A percentile compares a stretch with the other conserved stretches of the same genome.
These are phyloP conservation scores for Endogone sp. DNA, from an alignment of 192 early-diverging fungal genomes.

Conservation along the genomic window DNA sequence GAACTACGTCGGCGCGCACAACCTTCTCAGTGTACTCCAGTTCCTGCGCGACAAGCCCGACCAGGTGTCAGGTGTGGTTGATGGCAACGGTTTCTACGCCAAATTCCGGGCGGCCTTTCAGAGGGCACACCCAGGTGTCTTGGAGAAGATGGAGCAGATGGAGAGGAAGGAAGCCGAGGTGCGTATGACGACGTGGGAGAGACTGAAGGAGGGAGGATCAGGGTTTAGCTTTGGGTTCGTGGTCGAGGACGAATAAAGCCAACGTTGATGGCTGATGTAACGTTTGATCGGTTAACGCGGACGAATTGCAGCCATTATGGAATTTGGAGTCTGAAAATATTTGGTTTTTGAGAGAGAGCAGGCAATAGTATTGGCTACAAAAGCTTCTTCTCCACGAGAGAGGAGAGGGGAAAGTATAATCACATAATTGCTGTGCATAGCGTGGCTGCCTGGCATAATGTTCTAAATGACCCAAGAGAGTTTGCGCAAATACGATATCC, in stretches of 20 bases:
- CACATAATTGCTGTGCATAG: too few relatives aligned
- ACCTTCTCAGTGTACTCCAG: slow-evolving; percentile 43
- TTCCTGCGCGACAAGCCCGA: slow-evolving; percentile 45
- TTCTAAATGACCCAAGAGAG: too few relatives aligned
- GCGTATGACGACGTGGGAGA: neutral
- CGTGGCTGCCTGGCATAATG: too few relatives aligned
- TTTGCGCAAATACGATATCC: too few relatives aligned
- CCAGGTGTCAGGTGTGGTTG: slow-evolving; percentile 42
- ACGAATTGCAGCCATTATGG: too few relatives aligned
- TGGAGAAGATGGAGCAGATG: neutral
- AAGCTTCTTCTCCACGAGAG: too few relatives aligned
- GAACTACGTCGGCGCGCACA: slow-evolving; percentile 62
- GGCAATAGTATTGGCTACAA: too few relatives aligned
- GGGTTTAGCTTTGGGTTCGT: neutral
- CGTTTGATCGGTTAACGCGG: too few relatives aligned
- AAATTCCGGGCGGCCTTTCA: neutral
- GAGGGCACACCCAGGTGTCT: neutral
- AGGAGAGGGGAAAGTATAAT: too few relatives aligned
- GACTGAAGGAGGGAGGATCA: neutral
- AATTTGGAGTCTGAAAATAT: too few relatives aligned
- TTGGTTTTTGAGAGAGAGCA: too few relatives aligned
- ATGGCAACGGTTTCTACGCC: neutral
- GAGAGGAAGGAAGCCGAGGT: neutral
- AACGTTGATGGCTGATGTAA: too few relatives aligned
- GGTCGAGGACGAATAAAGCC: neutral